These are phyloP conservation scores for Annona cherimola DNA, from an alignment of 164 flowering plant species.

Conservation along the genomic window DNA sequence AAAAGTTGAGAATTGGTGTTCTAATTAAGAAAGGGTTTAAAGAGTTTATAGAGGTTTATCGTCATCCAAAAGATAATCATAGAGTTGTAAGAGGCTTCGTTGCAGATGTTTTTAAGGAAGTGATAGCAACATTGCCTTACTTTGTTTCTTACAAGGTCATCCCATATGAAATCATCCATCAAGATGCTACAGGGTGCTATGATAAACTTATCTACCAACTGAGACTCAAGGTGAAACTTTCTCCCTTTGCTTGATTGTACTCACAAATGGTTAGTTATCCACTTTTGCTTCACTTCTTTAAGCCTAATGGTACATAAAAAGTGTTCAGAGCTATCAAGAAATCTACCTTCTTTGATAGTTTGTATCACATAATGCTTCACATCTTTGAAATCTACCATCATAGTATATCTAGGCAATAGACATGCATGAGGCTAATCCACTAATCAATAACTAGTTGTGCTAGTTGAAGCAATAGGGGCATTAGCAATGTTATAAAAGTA, in stretches of 20 bases:
- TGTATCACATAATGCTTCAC: background rate
- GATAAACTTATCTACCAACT: conserved; percentile 1
- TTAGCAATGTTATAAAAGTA: no score
- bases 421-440: no score
- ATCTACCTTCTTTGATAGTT: no score
- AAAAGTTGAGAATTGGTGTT: conserved; percentile 24
- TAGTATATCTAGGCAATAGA: background rate
- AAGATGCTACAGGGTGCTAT: background rate
- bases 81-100: background rate
- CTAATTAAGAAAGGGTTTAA: conserved; percentile 25
- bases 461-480: no score
- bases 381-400: background rate
- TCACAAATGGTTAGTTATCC: no score
- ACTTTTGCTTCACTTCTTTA: no score
- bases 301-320: no score
- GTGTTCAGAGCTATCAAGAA: no score
- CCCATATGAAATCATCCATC: background rate
- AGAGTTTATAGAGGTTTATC: conserved; percentile 24
- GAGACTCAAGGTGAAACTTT: background rate
- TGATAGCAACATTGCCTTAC: background rate
- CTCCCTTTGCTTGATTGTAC: no score
- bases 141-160: background rate
- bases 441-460: no score
- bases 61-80: conserved; percentile 4
- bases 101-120: background rate